Evolutionary conservation across 2,329 filamentous ascomycete genomes (phyloP), one percentile per base, ranked within the genome.

Genomic region (Colletotrichum coccodes): DNA sequence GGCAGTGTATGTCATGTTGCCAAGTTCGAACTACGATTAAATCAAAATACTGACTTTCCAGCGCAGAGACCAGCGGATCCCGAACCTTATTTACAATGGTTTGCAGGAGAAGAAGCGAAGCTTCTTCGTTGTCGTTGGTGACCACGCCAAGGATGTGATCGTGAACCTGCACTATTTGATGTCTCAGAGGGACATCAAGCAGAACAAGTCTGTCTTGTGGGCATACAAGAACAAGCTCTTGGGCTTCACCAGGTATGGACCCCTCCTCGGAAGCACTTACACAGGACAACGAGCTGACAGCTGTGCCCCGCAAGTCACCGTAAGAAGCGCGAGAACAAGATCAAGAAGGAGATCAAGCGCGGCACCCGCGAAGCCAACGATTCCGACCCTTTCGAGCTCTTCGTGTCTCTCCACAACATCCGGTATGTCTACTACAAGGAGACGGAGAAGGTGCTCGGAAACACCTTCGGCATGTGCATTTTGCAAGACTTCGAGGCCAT

Each of bases 351-450:
- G 77, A 94, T 99, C 81, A 98, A 97, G 84, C 90, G 94, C 75
- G 96, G 96, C 50, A 94, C 95, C 73, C 90, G 97, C 77, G 96
- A 99, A 81, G 90, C 93, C 71, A 97, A 99, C 80, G 89, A 90
- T 62, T 94, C 97, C 78, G 96, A 99, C 78, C 93, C 96, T 0
- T 99, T 99, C 84, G 96, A 99, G 83, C 89, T 98, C 62, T 99
- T 98, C 82, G 92, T 98, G 75, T 96, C 94, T 67, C 90, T 97
- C 65, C 93, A 98, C 84, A 94, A 98, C 81, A 97, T 99, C 79
- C 93, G 96, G 80, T 99, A 99, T 88, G 94, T 96, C 66, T 99
- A 97, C 87, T 99, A 99, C 86, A 99, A 99, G 83, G 96, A 99
- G 84, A 98, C 96, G 32, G 96, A 99, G 77, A 98, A 98, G 86